A percentile compares a stretch with the other conserved stretches of the same genome.
These are phyloP conservation scores for Suillus weaverae DNA, from an alignment of 768 basidiomycete genomes.

Conservation along the genomic window DNA sequence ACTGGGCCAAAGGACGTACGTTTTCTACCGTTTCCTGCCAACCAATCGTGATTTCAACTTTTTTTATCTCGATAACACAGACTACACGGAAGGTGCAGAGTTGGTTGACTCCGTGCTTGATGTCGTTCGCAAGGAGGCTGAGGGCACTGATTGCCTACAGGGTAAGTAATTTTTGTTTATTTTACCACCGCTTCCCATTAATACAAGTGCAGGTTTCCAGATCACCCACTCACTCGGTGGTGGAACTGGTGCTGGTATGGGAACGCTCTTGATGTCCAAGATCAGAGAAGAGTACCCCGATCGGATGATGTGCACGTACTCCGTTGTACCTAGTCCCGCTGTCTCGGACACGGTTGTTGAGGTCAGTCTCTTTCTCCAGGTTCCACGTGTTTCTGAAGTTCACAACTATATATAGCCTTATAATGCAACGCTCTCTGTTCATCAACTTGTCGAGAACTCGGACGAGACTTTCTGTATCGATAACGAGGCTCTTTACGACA, in stretches of 20 bases:
- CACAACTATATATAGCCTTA: conserved; percentile 65
- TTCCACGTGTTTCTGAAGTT: neutral
- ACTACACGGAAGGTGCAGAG: conserved; percentile 96
- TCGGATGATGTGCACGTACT: conserved; percentile 99
- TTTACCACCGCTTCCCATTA: conserved; percentile 3
- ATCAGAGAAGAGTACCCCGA: conserved; percentile 99
- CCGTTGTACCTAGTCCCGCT: conserved; percentile 95
- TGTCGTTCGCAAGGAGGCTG: conserved; percentile 98
- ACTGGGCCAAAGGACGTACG: conserved; percentile 99
- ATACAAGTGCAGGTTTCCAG: conserved; percentile 75
- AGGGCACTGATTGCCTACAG: conserved; percentile 95
- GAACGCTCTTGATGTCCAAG: conserved; percentile 97
- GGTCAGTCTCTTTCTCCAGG: conserved; percentile 38
- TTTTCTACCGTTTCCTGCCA: conserved; percentile 20
- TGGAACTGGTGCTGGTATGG: conserved; percentile 99
- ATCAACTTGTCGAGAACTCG: conserved; percentile 99
- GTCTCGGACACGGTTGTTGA: conserved; percentile 99
- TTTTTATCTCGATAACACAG: conserved; percentile 8
- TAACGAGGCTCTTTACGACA: conserved; percentile 98
- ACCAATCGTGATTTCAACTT: neutral
- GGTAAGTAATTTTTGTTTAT: conserved; percentile 48
- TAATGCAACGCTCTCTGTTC: conserved; percentile 97
- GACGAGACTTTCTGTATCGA: conserved; percentile 99
- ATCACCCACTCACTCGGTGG: conserved; percentile 98
- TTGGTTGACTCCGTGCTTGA: conserved; percentile 97